Evolutionary conservation across 1,284 basidiomycete species (phyloP), one percentile per base, ranked within the genome.

Genomic region (Sporisorium graminicola): DNA sequence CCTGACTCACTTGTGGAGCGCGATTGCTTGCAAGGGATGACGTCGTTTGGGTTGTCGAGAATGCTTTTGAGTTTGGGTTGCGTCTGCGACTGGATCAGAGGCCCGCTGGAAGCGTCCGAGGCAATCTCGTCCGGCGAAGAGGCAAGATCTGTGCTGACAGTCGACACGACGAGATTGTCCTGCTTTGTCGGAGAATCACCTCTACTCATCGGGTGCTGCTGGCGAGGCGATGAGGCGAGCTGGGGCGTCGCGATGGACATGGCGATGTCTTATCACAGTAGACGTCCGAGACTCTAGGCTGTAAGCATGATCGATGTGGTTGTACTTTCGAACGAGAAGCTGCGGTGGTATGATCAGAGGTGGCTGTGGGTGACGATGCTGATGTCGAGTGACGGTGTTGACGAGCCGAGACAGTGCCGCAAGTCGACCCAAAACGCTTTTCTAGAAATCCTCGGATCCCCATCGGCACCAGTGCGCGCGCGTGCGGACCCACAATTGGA

Each of bases 41-140:
- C 67, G 35, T 80, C 75, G 63, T 80, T 64, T n/a, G 75, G 52
- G 43, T 81, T 81, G 46, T 68, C 65, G 31, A 81, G 77, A 65
- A 81, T 81, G 47, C 64, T 60, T 49, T 68, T 73, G 42, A 66
- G 53, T 50, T 75, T 70, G 59, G 69, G 60, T 46, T 46, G 65
- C 50, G 9, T 42, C 46, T 8, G 29, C 10, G 62, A 57, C 2
- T 61, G 53, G 46, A 64, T 55, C 24, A 35, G 22, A 27, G 35
- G 27, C n/a, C 26, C 37, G 14, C 14, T 47, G 12, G 61, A 65
- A n/a, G 71, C 68, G 43, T 67, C 46, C 13, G 65, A 68, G 22
- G 37, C 50, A 12, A 58, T 42, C 16, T 69, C 56, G 49, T 57
- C 66, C 20, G 72, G 55, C 0, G 72, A 74, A 24, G 63, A 66